phyloP scores from a whole-genome alignment of 2,329 filamentous ascomycete genomes.

The Podosphaera xanthii region DNA sequence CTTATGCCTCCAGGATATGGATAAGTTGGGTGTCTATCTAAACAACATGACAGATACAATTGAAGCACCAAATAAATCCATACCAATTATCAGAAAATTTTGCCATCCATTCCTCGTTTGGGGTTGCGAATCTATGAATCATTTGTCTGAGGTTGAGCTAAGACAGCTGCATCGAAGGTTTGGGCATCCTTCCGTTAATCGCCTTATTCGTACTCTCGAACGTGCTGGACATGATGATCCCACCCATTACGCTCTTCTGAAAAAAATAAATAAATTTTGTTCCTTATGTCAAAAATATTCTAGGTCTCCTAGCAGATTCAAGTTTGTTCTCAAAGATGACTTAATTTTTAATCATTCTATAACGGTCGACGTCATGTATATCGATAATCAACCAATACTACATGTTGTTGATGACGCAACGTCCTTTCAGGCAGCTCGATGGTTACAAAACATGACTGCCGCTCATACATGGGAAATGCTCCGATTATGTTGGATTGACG shows the following conservation, averaged over 20 bases:
- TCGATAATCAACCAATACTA: slow-evolving; percentile 1
- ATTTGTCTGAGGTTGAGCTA: background rate
- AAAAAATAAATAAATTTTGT: background rate
- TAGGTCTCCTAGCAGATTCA: background rate
- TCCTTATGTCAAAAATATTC: background rate
- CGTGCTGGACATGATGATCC: background rate
- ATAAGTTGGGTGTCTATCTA: too few relatives aligned
- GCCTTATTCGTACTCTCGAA: background rate
- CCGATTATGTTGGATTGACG: slow-evolving; percentile 2
- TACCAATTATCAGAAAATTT: too few relatives aligned
- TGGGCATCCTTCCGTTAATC: background rate
- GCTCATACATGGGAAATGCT: slow-evolving; percentile 1
- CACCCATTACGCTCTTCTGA: background rate
- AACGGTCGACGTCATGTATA: background rate
- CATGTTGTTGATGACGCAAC: slow-evolving; percentile 1
- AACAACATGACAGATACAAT: too few relatives aligned
- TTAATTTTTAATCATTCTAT: slow-evolving; percentile 2
- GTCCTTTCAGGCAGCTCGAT: slow-evolving; percentile 1
- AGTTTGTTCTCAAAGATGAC: background rate
- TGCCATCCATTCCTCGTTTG: too few relatives aligned
- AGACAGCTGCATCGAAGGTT: background rate
- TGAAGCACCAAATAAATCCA: too few relatives aligned
- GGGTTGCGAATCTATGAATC: too few relatives aligned
- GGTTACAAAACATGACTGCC: background rate
- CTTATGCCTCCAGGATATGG: too few relatives aligned